These are phyloP conservation scores for Myotisia sp. DNA, from an alignment of 2,329 filamentous ascomycete species.

Conservation along the genomic window DNA sequence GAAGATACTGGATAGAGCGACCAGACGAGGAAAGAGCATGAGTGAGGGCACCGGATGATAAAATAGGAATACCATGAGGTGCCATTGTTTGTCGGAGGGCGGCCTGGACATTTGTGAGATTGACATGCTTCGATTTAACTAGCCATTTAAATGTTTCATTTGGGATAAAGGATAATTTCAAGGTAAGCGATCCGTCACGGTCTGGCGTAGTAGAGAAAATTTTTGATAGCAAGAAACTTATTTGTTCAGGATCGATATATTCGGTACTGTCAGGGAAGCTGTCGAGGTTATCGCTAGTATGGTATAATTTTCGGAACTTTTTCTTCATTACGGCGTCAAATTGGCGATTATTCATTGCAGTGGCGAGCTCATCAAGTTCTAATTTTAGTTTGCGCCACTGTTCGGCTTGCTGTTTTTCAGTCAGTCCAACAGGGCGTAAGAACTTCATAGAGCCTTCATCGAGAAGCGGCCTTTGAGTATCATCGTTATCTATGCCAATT, in stretches of 20 bases:
- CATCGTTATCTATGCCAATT: conserved; percentile 21
- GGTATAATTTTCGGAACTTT: conserved; percentile 10
- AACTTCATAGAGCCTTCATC: conserved; percentile 19
- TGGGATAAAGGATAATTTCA: conserved; percentile 25
- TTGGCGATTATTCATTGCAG: conserved; percentile 16
- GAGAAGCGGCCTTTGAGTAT: conserved; percentile 18
- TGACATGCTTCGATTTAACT: conserved; percentile 25
- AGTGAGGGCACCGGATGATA: conserved; percentile 27
- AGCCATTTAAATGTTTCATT: conserved; percentile 29
- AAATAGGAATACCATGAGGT: conserved; percentile 22
- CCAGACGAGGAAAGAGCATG: conserved; percentile 28
- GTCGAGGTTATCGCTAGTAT: conserved; percentile 17
- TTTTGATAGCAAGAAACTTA: conserved; percentile 25
- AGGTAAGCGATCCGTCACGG: conserved; percentile 13
- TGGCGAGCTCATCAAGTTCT: conserved; percentile 18
- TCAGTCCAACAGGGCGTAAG: conserved; percentile 21
- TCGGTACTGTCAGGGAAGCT: conserved; percentile 15
- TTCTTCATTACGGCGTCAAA: conserved; percentile 24
- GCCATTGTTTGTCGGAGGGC: conserved; percentile 24
- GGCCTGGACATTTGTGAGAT: conserved; percentile 25
- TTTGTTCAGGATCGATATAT: conserved; percentile 25
- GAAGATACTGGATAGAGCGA: conserved; percentile 25
- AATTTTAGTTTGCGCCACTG: conserved; percentile 23
- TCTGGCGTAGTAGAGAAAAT: conserved; percentile 22
- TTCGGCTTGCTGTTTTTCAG: conserved; percentile 19